A percentile compares a stretch with the other conserved stretches of the same genome.
phyloP scores from a whole-genome alignment of 2,329 filamentous ascomycete genomes.

The Sporothrix mexicana region DNA sequence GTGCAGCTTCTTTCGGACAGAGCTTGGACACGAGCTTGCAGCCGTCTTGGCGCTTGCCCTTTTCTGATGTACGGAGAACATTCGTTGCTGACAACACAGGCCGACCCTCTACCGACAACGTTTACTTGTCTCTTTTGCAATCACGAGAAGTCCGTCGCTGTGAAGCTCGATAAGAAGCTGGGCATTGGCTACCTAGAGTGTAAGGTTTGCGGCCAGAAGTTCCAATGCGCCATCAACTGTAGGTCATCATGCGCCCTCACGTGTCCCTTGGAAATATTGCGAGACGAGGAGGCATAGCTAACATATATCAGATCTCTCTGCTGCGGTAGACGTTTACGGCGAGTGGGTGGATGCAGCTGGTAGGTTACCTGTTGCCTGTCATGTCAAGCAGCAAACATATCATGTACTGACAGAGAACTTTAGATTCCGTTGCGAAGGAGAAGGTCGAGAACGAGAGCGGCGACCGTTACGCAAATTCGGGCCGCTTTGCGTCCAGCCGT shows the following conservation, averaged over 20 bases:
- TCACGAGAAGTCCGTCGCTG: slow-evolving; percentile 88
- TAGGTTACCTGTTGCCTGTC: slow-evolving; percentile 44
- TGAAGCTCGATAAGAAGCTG: slow-evolving; percentile 92
- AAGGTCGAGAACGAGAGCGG: slow-evolving; percentile 40
- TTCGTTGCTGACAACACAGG: slow-evolving; percentile 48
- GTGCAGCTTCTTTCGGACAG: slow-evolving; percentile 6
- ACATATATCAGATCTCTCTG: slow-evolving; percentile 73
- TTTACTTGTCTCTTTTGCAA: slow-evolving; percentile 99
- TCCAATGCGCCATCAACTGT: slow-evolving; percentile 95
- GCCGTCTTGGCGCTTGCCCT: neutral
- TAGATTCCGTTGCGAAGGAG: slow-evolving; percentile 60
- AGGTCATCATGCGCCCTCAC: slow-evolving; percentile 45
- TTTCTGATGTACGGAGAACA: neutral
- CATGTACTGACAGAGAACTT: slow-evolving; percentile 7
- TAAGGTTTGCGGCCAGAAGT: slow-evolving; percentile 91
- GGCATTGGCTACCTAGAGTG: slow-evolving; percentile 85
- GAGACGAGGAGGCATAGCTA: neutral
- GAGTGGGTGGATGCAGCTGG: slow-evolving; percentile 93
- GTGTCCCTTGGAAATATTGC: too few relatives aligned
- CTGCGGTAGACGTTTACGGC: slow-evolving; percentile 91
- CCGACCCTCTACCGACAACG: slow-evolving; percentile 75
- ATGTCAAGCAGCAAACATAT: neutral
- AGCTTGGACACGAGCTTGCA: neutral
- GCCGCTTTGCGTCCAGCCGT: slow-evolving; percentile 28
- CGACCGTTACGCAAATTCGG: slow-evolving; percentile 15